phyloP scores from a whole-genome alignment of 2,329 filamentous ascomycete species.

The Canariomyces notabilis region DNA sequence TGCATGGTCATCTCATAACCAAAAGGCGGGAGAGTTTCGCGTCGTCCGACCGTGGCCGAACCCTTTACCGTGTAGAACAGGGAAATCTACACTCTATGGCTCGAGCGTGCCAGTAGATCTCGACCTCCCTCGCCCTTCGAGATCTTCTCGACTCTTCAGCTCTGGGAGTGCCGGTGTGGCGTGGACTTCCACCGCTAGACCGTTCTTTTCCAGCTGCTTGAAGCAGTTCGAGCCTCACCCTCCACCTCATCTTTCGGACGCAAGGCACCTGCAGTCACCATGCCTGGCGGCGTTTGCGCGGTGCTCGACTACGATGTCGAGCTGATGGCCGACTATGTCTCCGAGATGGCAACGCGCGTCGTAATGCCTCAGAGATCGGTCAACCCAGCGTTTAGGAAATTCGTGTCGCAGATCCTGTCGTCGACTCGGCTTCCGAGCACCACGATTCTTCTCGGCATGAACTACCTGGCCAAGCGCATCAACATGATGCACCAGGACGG shows the following conservation, averaged over 20 bases:
- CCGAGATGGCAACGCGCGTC: conserved; percentile 70
- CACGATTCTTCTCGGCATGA: conserved; percentile 84
- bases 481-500: conserved; percentile 60
- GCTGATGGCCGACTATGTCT: conserved; percentile 90
- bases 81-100: conserved; percentile 33
- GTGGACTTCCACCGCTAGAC: conserved; percentile 28
- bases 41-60: background rate
- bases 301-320: conserved; percentile 97
- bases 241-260: conserved; percentile 18
- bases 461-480: conserved; percentile 80
- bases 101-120: conserved; percentile 34
- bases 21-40: background rate
- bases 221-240: conserved; percentile 35
- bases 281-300: conserved; percentile 81
- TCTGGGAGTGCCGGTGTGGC: conserved; percentile 31
- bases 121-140: conserved; percentile 22
- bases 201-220: conserved; percentile 33
- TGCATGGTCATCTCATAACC: background rate
- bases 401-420: conserved; percentile 83
- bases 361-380: conserved; percentile 50
- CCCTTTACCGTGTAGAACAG: conserved; percentile 7
- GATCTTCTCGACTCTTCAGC: conserved; percentile 34
- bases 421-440: conserved; percentile 87
- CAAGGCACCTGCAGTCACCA: conserved; percentile 38
- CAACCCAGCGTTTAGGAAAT: conserved; percentile 78